phyloP scores from a whole-genome alignment of 2,329 filamentous ascomycete species.

The Aspergillus quadrilineatus region DNA sequence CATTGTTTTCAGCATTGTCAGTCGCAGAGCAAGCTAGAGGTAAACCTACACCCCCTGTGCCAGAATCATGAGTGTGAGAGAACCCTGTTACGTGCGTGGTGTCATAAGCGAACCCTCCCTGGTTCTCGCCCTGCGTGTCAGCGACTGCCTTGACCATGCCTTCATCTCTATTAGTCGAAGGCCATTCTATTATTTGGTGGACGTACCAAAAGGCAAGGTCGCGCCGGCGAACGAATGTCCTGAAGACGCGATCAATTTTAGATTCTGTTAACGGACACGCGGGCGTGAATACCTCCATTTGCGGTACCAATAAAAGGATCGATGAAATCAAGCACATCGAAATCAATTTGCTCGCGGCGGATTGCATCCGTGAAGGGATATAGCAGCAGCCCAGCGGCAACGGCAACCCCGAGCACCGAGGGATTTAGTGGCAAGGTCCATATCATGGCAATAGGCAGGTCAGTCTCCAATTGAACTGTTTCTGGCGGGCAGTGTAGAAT shows the following conservation, averaged over 20 bases:
- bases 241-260: conserved; percentile 2
- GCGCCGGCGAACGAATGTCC: conserved; percentile 61
- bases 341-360: background rate
- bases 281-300: conserved; percentile 42
- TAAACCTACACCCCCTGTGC: conserved; percentile 47
- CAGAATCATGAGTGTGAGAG: conserved; percentile 53
- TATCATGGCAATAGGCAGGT: background rate
- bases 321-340: conserved; percentile 43
- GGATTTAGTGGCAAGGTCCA: background rate
- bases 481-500: too few relatives aligned
- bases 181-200: background rate
- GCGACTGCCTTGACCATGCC: conserved; percentile 58
- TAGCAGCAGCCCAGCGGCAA: background rate
- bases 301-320: conserved; percentile 57
- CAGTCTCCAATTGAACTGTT: too few relatives aligned
- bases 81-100: conserved; percentile 53
- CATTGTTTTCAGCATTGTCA: background rate
- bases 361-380: background rate
- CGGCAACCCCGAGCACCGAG: background rate
- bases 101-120: conserved; percentile 58
- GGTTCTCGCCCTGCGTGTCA: conserved; percentile 55
- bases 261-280: background rate
- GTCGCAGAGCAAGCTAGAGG: background rate
- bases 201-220: conserved; percentile 52
- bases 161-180: background rate